Evolutionary conservation across 75 land plant species (phyloP).

Genomic region (Picea glauca): DNA sequence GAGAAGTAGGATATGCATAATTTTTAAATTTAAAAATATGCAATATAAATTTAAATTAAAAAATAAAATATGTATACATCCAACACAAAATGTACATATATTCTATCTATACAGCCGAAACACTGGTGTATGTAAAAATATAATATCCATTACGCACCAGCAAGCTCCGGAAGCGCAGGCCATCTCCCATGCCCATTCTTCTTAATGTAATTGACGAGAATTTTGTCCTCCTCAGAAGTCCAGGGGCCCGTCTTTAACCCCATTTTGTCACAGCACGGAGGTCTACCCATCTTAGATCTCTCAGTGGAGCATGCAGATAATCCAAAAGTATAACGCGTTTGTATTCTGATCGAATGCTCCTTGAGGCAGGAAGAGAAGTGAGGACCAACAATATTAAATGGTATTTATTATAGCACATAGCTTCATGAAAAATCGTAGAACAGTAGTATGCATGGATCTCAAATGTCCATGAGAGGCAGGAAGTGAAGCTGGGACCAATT

Average conservation of each 20-base stretch:
- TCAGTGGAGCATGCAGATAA: neutral
- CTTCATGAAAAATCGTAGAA: no score
- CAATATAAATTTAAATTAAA: no score
- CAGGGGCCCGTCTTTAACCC: constrained; percentile 66
- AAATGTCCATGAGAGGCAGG: no score
- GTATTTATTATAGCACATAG: no score
- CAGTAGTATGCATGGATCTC: no score
- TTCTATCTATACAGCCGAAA: no score
- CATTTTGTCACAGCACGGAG: constrained; percentile 50
- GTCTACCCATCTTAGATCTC: constrained; percentile 22
- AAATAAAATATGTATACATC: no score
- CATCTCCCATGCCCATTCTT: constrained; percentile 56
- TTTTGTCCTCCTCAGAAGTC: constrained; percentile 56
- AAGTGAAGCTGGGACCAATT: no score
- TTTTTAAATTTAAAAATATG: no score
- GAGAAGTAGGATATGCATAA: no score
- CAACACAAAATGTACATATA: no score
- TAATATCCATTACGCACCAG: constrained; percentile 24
- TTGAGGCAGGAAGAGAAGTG: neutral
- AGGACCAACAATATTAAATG: neutral
- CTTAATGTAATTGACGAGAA: constrained; percentile 38
- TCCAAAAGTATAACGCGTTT: neutral
- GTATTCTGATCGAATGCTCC: neutral
- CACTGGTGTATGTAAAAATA: no score
- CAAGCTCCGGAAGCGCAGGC: constrained; percentile 55